Evolutionary conservation across 1,284 basidiomycete genomes (phyloP).

Genomic region (Cutaneotrichosporon arboriforme): DNA sequence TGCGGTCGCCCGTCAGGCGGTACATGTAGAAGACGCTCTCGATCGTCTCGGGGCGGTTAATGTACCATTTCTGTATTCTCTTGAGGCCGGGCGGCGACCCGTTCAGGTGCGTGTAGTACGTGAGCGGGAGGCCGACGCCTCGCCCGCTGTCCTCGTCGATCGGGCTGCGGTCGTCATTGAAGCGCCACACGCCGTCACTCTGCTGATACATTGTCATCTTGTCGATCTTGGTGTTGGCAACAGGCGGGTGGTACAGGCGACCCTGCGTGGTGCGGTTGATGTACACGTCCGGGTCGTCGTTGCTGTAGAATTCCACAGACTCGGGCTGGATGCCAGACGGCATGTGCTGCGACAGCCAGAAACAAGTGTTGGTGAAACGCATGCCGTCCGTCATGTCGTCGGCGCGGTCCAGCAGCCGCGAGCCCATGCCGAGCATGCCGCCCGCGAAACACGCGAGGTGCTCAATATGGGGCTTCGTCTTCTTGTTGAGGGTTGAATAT

Average conservation of each 20-base stretch:
- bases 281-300: constrained; percentile 26
- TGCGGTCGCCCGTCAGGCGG: constrained; percentile 53
- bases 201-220: constrained; percentile 25
- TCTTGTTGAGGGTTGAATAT: constrained; percentile 24
- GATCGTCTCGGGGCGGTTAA: constrained; percentile 55
- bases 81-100: constrained; percentile 39
- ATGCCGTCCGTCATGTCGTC: constrained; percentile 49
- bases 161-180: constrained; percentile 23
- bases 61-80: constrained; percentile 30
- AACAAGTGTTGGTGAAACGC: constrained; percentile 52
- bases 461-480: constrained; percentile 33
- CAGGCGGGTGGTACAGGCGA: constrained; percentile 19
- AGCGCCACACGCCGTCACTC: constrained; percentile 23
- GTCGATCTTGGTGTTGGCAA: constrained; percentile 8
- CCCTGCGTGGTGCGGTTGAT: constrained; percentile 28
- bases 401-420: constrained; percentile 48
- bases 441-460: constrained; percentile 53
- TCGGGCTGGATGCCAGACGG: constrained; percentile 49
- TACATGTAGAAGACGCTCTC: constrained; percentile 55
- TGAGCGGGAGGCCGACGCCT: constrained; percentile 26
- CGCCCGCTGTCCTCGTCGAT: constrained; percentile 21
- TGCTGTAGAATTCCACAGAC: constrained; percentile 39
- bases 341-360: constrained; percentile 50
- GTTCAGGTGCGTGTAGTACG: constrained; percentile 35
- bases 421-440: constrained; percentile 54